Base-by-base conservation (phyloP, 2,329 filamentous ascomycete species). In the Paecilomyces dactylethromorphus region DNA sequence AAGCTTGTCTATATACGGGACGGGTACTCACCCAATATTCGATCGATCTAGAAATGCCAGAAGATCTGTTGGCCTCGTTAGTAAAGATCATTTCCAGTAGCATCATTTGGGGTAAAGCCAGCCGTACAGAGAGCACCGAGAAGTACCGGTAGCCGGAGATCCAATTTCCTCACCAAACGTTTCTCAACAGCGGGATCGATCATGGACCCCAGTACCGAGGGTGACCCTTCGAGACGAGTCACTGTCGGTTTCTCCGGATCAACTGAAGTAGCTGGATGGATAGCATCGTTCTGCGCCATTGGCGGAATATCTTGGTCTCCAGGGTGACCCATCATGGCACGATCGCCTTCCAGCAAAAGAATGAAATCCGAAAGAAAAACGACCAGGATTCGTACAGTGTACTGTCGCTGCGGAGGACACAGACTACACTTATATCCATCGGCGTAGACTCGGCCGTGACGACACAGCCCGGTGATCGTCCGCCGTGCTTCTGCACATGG, bases 41-140 rank as follows among this genome's bases (percentile, higher is more conserved):
- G 76, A 78, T 54, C 80, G 73, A 63, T 82, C 80, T 15, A 82
- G 69, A 58, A 80, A 79, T 5, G 77, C 70, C 13, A 81, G 69
- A 4, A 80, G 66, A 66, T 79, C 78, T 80, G 56, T 33, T n/a
- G 39, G 18, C 13, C 31, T 45, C 39, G 53, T 24, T 39, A 54
- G 39, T 49, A 57, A 33, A 33, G 60, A n/a, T 54, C 33, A 56
- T 50, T 12, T 2, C 62, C 53, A 54, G 10, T 50, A 24, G 12
- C 8, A 29, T 49, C 12, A 12, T 29, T 61, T 29, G 21, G 29
- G n/a, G 22, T 11, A 54, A 8, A 12, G 54, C 3, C 13, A 53
- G 18, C 57, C 71, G 60, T 71, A 78, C 75, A 78, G 58, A 78
- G 66, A 56, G 74, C 75, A 2, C 65, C 73, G 55, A 75, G 62